A percentile compares a stretch with the other conserved stretches of the same genome.
Conservation (phyloP, 192 early-diverging fungal species). For the Coemansia sp. region DNA sequence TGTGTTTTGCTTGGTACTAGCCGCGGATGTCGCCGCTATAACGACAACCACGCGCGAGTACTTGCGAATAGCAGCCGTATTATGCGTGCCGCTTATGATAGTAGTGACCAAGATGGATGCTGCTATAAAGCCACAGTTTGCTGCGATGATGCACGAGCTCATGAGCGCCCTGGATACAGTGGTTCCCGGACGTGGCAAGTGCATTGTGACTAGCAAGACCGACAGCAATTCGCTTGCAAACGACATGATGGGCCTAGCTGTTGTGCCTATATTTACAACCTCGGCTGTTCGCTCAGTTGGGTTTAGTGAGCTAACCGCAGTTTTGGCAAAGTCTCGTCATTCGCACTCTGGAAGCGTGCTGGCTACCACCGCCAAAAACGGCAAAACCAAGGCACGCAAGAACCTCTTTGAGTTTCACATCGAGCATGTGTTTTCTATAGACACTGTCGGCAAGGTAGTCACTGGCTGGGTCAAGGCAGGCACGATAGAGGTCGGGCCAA, state of each 20-base stretch:
- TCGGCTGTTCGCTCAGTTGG: slow-evolving; percentile 80
- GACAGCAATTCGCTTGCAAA: slow-evolving; percentile 30
- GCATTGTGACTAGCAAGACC: slow-evolving; percentile 31
- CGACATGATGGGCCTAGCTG: slow-evolving; percentile 55
- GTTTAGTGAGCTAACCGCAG: slow-evolving; percentile 71
- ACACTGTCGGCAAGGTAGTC: slow-evolving; percentile 67
- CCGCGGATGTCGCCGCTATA: slow-evolving; percentile 68
- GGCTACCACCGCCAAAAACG: slow-evolving; percentile 23
- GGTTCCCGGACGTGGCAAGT: slow-evolving; percentile 41
- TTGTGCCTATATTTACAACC: slow-evolving; percentile 83
- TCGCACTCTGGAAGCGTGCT: slow-evolving; percentile 2
- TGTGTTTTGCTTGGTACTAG: slow-evolving; percentile 83
- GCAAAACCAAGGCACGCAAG: slow-evolving; percentile 24
- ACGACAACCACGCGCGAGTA: slow-evolving; percentile 79
- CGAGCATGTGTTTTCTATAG: slow-evolving; percentile 73
- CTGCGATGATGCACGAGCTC: slow-evolving; percentile 57
- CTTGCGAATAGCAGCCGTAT: slow-evolving; percentile 74
- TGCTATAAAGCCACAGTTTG: slow-evolving; percentile 61
- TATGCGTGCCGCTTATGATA: slow-evolving; percentile 84
- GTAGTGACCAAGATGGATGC: slow-evolving; percentile 87
- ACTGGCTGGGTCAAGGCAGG: slow-evolving; percentile 66
- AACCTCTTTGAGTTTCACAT: slow-evolving; percentile 72
- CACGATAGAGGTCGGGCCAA: slow-evolving; percentile 49
- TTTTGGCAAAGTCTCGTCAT: slow-evolving; percentile 67
- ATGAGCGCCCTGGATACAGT: slow-evolving; percentile 48